Percentiles rank a stretch among this genome's conserved stretches.
phyloP scores from a whole-genome alignment of 441 rosid species.

The Hura crepitans region DNA sequence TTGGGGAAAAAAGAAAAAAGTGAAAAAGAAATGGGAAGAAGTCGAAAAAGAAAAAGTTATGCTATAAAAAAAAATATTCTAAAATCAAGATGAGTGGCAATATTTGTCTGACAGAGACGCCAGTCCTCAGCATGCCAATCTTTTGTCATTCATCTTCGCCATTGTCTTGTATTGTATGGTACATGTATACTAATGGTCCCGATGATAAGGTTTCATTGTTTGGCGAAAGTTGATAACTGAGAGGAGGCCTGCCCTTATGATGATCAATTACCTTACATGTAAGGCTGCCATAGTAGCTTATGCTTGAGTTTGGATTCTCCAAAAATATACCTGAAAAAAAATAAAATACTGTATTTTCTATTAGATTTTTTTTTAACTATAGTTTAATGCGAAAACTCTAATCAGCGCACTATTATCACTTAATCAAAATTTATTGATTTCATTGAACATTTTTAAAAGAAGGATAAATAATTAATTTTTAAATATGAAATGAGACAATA shows the following conservation, averaged over 20 bases:
- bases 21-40: background rate
- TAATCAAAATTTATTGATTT: too few species aligned
- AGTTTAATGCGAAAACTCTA: too few species aligned
- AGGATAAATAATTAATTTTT: too few species aligned
- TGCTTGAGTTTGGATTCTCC: constrained; percentile 3
- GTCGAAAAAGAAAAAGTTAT: constrained; percentile 13
- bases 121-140: constrained; percentile 20
- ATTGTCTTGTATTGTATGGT: background rate
- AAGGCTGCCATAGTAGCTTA: constrained; percentile 9
- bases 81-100: constrained; percentile 20
- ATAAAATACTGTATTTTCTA: too few species aligned
- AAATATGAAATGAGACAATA: too few species aligned
- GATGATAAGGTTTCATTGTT: background rate
- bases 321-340: too few species aligned
- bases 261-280: background rate
- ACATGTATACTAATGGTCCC: constrained; percentile 4
- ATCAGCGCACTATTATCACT: too few species aligned
- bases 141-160: background rate
- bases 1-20: constrained; percentile 21
- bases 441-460: too few species aligned
- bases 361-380: too few species aligned
- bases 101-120: constrained; percentile 26
- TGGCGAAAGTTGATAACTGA: background rate
- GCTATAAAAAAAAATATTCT: background rate
- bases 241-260: background rate